Base-by-base conservation (phyloP, 225 moss, liverwort and hornwort species). In the Marchantia polymorpha region DNA sequence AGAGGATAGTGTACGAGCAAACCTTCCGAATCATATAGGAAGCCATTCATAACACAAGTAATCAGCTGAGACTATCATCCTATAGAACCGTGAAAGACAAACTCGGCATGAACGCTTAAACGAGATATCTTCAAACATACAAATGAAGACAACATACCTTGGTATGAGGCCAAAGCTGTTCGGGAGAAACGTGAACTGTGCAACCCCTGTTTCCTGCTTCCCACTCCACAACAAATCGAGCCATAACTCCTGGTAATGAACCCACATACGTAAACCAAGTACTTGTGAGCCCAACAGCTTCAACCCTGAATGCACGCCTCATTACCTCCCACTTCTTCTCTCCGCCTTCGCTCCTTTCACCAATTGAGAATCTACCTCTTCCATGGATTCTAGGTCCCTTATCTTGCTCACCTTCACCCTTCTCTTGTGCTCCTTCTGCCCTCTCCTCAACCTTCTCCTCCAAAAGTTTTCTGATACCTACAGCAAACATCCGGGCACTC, bases 141-240 rank as follows among this genome's bases (percentile, higher is more conserved):
- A 5, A 58, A 26, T 46, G 10, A 12, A 14, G 8, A 22, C 10
- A 10, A 14, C 66, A 55, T 63, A 94, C 95, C 92, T 92, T 95
- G 30, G 95, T 95, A 72, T 99, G 99, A 65, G 93, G 99, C 95
- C 99, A 99, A 76, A 99, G 92, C 82, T 95, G 93, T 87, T 99
- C 99, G 26, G 92, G 95, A 66, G 93, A 95, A 59, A 89, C 86
- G 81, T 93, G 94, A 60, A 99, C 90, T 61, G 93, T 93, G 84
- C 95, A 99, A 83, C 92, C 94, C 75, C 86, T 91, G 77, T 88
- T 92, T 72, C 87, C 88, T 60, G 72, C 87, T 88, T 92, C 93
- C 93, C 95, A 95, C 75, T 95, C 99, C 82, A 99, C 95, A 66
- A 95, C 92, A 87, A 99, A 99, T 52, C 95, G 91, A 70, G 92